Evolutionary conservation across 1,139 yeast species (phyloP), one percentile per base, ranked within the genome.

Genomic region (Taiozyma sp.): DNA sequence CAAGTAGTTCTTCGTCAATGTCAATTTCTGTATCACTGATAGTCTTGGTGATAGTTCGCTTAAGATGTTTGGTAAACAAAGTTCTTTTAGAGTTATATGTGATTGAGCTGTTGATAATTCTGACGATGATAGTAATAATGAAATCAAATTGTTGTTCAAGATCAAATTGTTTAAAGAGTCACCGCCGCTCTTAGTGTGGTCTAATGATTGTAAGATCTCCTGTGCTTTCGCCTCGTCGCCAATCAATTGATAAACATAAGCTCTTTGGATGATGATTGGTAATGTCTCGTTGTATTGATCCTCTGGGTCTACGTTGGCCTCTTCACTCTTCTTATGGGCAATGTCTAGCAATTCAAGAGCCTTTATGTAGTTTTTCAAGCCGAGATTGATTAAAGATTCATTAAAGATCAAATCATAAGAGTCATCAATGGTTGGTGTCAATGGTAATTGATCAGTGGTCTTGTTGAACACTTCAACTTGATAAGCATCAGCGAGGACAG

Each of bases 231-330:
- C 71, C 2, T 53, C 42, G 10, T 79, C 67, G 8, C 84, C 84
- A 36, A 70, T 64, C 13, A 75, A 55, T 54, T 80, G 82, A 52
- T 81, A 70, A 24, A 85, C 80, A 63, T 80, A 90, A 1, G 96
- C 86, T 30, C 79, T 78, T 62, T 92, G 95, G 44, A 89, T 68
- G 53, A 77, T 65, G 41, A 88, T 85, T 22, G 95, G 92, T 16
- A 78, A 74, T 29, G 82, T 63, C 64, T 83, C 89, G 34, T 69
- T 59, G 16, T 70, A 61, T 57, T 71, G 67, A 46, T 75, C 80
- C 14, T 52, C 51, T 8, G 41, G 38, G 27, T 53, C 49, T 12
- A 43, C 41, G 34, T 59, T 59, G 28, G 64, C 66, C 4, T 70
- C 73, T 41, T 72, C 75, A 43, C 75, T 70, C 34, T 64, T 65